Percentiles rank a stretch among this genome's conserved stretches.
These are phyloP conservation scores for Bipolaris cookei DNA, from an alignment of 2,329 filamentous ascomycete genomes.

Conservation along the genomic window DNA sequence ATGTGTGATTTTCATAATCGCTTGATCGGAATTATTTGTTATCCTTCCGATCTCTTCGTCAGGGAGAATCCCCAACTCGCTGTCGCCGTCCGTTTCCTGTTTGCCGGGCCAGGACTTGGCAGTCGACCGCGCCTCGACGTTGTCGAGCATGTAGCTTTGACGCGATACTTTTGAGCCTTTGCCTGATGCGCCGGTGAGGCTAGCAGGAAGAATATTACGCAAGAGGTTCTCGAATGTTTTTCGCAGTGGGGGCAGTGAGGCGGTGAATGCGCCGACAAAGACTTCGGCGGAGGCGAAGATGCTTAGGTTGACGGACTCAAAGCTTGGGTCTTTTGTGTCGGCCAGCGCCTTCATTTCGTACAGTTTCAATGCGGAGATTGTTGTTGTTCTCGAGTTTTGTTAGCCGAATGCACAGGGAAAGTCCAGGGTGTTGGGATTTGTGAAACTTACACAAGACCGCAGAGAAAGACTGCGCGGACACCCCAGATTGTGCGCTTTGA, in stretches of 20 bases:
- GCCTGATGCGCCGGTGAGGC: conserved; percentile 20
- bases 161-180: conserved; percentile 11
- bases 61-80: conserved; percentile 27
- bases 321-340: conserved; percentile 30
- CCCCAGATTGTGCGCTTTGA: conserved; percentile 36
- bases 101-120: conserved; percentile 10
- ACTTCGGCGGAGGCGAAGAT: conserved; percentile 35
- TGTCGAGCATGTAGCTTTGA: conserved; percentile 27
- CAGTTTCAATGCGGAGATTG: conserved; percentile 36
- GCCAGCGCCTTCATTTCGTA: conserved; percentile 34
- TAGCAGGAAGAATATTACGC: conserved; percentile 28
- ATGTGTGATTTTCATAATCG: conserved; percentile 26
- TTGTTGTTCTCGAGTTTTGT: conserved; percentile 25
- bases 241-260: conserved; percentile 34
- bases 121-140: conserved; percentile 13
- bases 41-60: neutral
- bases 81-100: conserved; percentile 23
- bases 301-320: conserved; percentile 31
- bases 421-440: too few relatives aligned
- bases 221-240: conserved; percentile 34
- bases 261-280: conserved; percentile 36
- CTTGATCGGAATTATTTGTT: conserved; percentile 6
- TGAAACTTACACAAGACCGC: conserved; percentile 32
- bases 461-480: conserved; percentile 35
- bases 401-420: neutral